A percentile compares a stretch with the other conserved stretches of the same genome.
Evolutionary conservation across 345 rosid genomes (phyloP).

Genomic region (Pugionium cornutum): DNA sequence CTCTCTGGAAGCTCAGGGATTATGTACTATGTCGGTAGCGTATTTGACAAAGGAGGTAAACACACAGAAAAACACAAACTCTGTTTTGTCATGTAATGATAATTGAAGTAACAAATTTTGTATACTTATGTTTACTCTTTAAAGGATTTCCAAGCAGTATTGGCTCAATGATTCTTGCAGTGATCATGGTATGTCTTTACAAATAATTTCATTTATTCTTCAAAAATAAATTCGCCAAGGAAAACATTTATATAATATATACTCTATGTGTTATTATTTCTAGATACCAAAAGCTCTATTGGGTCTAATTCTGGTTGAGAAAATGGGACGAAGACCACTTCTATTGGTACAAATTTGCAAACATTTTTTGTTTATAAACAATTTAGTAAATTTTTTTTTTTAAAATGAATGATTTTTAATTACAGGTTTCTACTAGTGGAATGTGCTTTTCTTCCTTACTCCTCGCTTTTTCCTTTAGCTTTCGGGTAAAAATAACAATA

Average conservation of each 20-base stretch:
- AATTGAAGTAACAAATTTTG: not conserved
- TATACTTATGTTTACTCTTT: slow-evolving; percentile 1
- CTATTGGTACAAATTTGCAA: slow-evolving; percentile 39
- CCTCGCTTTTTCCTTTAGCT: slow-evolving; percentile 48
- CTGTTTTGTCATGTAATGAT: not conserved
- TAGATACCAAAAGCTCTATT: slow-evolving; percentile 40
- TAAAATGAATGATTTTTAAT: slow-evolving; percentile 14
- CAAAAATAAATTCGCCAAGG: not conserved
- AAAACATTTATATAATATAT: not conserved
- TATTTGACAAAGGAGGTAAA: slow-evolving; percentile 53
- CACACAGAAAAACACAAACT: not conserved
- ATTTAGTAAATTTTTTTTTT: slow-evolving; percentile 3
- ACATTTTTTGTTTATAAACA: too few relatives aligned
- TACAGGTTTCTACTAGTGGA: slow-evolving; percentile 56
- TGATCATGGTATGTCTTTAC: slow-evolving; percentile 44
- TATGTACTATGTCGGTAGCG: slow-evolving; percentile 42
- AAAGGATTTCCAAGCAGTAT: slow-evolving; percentile 45
- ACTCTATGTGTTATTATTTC: slow-evolving; percentile 3
- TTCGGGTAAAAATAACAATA: slow-evolving; percentile 46
- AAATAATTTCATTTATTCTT: not conserved
- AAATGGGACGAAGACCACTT: slow-evolving; percentile 53
- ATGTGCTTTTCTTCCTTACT: slow-evolving; percentile 43
- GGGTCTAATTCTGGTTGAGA: slow-evolving; percentile 46
- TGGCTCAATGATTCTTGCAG: slow-evolving; percentile 45
- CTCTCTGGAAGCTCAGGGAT: slow-evolving; percentile 47